Evolutionary conservation across 2,329 filamentous ascomycete genomes (phyloP).

Genomic region (Exserohilum turcica): DNA sequence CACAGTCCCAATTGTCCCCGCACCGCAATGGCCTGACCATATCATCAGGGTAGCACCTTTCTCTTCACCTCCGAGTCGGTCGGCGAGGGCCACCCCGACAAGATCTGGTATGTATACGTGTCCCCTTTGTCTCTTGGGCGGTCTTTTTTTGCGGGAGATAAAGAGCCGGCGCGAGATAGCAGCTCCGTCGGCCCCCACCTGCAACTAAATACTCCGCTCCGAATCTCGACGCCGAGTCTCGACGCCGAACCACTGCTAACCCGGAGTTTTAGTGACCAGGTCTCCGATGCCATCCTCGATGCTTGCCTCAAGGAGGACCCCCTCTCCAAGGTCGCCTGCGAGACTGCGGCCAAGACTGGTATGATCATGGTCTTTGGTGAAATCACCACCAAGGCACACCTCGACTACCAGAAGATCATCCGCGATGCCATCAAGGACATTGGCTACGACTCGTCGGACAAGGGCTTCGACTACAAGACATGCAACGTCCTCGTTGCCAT

Average conservation of each 20-base stretch:
- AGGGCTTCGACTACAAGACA: slow-evolving; percentile 99
- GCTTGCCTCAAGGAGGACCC: slow-evolving; percentile 94
- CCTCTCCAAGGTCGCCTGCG: slow-evolving; percentile 97
- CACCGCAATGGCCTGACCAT: slow-evolving; percentile 22
- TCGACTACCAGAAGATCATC: slow-evolving; percentile 99
- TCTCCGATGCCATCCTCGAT: slow-evolving; percentile 98
- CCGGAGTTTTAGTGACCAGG: slow-evolving; percentile 72
- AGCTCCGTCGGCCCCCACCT: background rate
- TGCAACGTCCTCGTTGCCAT: slow-evolving; percentile 98
- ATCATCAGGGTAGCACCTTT: slow-evolving; percentile 44
- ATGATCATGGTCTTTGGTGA: slow-evolving; percentile 88
- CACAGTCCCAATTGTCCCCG: slow-evolving; percentile 7
- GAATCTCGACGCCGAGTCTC: background rate
- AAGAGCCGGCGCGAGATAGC: slow-evolving; percentile 2
- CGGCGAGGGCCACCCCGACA: slow-evolving; percentile 75
- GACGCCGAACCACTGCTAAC: slow-evolving; percentile 15
- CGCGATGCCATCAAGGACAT: slow-evolving; percentile 96
- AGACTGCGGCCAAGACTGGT: slow-evolving; percentile 99
- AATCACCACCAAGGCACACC: slow-evolving; percentile 92
- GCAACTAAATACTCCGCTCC: background rate
- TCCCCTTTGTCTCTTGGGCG: background rate
- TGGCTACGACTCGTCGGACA: slow-evolving; percentile 93
- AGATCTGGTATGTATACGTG: slow-evolving; percentile 70
- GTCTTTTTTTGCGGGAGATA: slow-evolving; percentile 1
- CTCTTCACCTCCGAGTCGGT: slow-evolving; percentile 60